phyloP scores from a whole-genome alignment of 345 rosid genomes.

The Noccaea bulbosa region DNA sequence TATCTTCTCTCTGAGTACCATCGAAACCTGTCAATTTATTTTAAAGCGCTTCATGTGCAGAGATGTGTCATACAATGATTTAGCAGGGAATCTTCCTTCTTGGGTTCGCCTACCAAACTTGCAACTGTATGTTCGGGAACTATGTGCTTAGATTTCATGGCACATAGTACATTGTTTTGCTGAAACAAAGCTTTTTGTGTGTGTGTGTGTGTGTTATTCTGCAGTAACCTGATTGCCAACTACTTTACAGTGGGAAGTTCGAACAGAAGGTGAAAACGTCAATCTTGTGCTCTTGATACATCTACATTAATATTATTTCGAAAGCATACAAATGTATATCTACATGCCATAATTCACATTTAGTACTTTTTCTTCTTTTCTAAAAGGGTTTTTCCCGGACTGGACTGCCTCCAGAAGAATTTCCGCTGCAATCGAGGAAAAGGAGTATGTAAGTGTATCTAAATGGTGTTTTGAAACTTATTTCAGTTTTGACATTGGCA shows the following conservation, averaged over 20 bases:
- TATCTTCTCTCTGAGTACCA: constrained; percentile 10
- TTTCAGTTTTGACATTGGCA: constrained; percentile 10
- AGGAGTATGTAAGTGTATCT: constrained; percentile 60
- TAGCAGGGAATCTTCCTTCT: constrained; percentile 68
- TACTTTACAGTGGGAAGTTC: constrained; percentile 35
- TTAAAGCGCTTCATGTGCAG: constrained; percentile 46
- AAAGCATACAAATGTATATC: constrained; percentile 25
- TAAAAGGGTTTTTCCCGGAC: constrained; percentile 53
- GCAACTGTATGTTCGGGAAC: constrained; percentile 53
- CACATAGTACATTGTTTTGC: background rate
- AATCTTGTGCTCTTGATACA: background rate
- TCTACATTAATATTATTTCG: background rate
- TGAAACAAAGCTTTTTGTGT: background rate
- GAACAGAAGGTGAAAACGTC: constrained; percentile 30
- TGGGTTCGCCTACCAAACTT: constrained; percentile 58
- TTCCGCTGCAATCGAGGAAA: constrained; percentile 64
- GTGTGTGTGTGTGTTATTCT: background rate
- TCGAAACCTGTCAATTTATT: background rate
- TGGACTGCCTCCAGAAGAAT: constrained; percentile 68
- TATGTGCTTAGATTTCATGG: constrained; percentile 29
- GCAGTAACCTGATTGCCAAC: constrained; percentile 45
- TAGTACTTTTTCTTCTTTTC: constrained; percentile 23
- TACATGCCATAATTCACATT: constrained; percentile 29
- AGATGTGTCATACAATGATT: constrained; percentile 78
- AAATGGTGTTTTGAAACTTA: constrained; percentile 23